Evolutionary conservation across 768 basidiomycete species (phyloP).

Genomic region (Lactarius sanguifluus): DNA sequence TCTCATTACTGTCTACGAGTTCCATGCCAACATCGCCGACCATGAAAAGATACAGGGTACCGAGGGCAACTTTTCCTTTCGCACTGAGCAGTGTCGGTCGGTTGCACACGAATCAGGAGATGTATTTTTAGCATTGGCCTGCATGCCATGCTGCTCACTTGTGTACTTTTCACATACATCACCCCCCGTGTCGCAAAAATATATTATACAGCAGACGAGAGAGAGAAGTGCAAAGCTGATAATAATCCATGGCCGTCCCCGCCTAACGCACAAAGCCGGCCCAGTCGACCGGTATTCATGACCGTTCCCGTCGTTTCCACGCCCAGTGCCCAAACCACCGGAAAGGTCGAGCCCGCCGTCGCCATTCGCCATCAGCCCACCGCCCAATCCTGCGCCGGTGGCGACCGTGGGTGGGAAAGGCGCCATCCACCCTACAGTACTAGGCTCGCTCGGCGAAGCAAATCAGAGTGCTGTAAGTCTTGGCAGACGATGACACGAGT

Average conservation of each 20-base stretch:
- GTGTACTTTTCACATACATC: too few relatives aligned
- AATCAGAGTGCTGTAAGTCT: slow-evolving; percentile 20
- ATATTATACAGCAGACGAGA: neutral
- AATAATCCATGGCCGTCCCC: too few relatives aligned
- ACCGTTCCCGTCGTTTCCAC: too few relatives aligned
- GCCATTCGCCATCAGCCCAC: slow-evolving; percentile 59
- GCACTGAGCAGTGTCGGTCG: slow-evolving; percentile 27
- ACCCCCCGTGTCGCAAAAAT: neutral
- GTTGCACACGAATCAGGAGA: neutral
- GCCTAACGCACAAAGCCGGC: too few relatives aligned
- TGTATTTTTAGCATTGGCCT: slow-evolving; percentile 19
- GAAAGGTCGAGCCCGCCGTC: slow-evolving; percentile 76
- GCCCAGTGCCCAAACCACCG: slow-evolving; percentile 79
- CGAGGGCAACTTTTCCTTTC: slow-evolving; percentile 56
- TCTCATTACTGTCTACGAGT: slow-evolving; percentile 83
- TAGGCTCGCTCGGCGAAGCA: slow-evolving; percentile 20
- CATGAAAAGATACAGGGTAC: slow-evolving; percentile 86
- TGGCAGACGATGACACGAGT: slow-evolving; percentile 11
- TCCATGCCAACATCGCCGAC: slow-evolving; percentile 84
- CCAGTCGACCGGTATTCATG: too few relatives aligned
- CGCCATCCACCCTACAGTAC: neutral
- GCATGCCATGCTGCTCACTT: neutral
- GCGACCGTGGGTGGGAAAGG: slow-evolving; percentile 12
- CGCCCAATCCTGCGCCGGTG: slow-evolving; percentile 52
- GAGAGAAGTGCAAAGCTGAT: neutral